A percentile compares a stretch with the other conserved stretches of the same genome.
Conservation (phyloP, 2,329 filamentous ascomycete genomes). For the Fusarium goolgardi region DNA sequence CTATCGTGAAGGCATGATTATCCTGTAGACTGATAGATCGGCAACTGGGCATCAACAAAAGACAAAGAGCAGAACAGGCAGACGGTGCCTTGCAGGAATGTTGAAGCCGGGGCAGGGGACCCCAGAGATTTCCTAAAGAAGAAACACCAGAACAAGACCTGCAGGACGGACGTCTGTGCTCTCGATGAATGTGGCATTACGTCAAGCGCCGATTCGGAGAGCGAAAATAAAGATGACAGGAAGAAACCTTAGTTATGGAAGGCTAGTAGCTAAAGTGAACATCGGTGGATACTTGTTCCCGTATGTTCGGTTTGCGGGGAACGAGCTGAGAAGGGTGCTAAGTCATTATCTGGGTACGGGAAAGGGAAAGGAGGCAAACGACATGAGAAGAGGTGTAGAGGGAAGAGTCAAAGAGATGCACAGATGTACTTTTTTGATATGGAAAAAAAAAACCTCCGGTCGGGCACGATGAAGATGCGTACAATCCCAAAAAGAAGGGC, state of each 20-base stretch:
- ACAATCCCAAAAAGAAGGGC: not conserved
- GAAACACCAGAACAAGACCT: conserved; percentile 29
- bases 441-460: conserved; percentile 11
- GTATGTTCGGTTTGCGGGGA: conserved; percentile 2
- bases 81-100: conserved; percentile 19
- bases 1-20: conserved; percentile 6
- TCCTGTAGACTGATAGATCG: conserved; percentile 5
- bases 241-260: not conserved
- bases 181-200: conserved; percentile 10
- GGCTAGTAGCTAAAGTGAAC: not conserved
- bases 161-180: conserved; percentile 9
- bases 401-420: not conserved
- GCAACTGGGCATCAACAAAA: conserved; percentile 11
- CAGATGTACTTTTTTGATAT: not conserved
- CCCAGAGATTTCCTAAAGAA: conserved; percentile 7
- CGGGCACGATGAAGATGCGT: not conserved
- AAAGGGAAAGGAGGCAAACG: not conserved
- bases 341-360: not conserved
- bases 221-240: conserved; percentile 3
- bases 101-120: conserved; percentile 5
- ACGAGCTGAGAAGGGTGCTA: not conserved
- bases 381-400: not conserved
- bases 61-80: not conserved
- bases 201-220: conserved; percentile 16
- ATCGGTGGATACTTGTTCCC: not conserved